Percentiles rank a stretch among this genome's conserved stretches.
These are phyloP conservation scores for Aspergillus conjunctus DNA, from an alignment of 495 filamentous ascomycete species.

Conservation along the genomic window DNA sequence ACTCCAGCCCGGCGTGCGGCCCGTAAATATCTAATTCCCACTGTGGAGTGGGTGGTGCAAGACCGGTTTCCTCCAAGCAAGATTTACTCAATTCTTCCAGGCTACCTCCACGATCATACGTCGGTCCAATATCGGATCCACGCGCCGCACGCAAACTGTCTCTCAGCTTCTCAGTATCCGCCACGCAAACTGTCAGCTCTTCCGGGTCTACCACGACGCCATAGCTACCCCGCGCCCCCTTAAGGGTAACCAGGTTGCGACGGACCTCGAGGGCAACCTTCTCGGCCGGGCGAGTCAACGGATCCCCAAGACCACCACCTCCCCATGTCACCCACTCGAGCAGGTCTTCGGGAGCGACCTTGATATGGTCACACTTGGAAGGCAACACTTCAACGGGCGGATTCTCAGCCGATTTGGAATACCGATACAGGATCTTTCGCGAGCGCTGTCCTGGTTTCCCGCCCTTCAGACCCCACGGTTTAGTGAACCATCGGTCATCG, in stretches of 20 bases:
- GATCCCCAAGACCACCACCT: constrained; percentile 53
- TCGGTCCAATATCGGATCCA: constrained; percentile 17
- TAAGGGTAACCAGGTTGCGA: constrained; percentile 47
- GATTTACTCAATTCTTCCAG: constrained; percentile 36
- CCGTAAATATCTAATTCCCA: constrained; percentile 43
- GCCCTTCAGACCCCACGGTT: constrained; percentile 52
- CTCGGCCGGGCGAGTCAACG: constrained; percentile 46
- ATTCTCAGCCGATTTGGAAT: constrained; percentile 34
- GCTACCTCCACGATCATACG: constrained; percentile 45
- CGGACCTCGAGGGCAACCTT: constrained; percentile 51
- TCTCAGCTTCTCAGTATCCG: constrained; percentile 37
- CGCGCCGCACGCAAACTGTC: constrained; percentile 25
- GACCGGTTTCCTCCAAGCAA: constrained; percentile 43
- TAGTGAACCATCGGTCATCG: constrained; percentile 56
- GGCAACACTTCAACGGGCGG: constrained; percentile 36
- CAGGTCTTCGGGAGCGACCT: constrained; percentile 49
- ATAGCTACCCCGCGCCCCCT: constrained; percentile 46
- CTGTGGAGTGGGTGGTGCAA: constrained; percentile 35
- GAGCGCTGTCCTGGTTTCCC: constrained; percentile 49
- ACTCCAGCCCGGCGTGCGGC: constrained; percentile 35
- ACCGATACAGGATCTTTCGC: constrained; percentile 44
- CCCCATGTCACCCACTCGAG: constrained; percentile 58
- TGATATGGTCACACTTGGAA: constrained; percentile 53
- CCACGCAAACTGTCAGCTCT: constrained; percentile 31
- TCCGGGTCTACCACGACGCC: constrained; percentile 42